phyloP scores from a whole-genome alignment of 441 rosid genomes.

The Erodium moschatum region DNA sequence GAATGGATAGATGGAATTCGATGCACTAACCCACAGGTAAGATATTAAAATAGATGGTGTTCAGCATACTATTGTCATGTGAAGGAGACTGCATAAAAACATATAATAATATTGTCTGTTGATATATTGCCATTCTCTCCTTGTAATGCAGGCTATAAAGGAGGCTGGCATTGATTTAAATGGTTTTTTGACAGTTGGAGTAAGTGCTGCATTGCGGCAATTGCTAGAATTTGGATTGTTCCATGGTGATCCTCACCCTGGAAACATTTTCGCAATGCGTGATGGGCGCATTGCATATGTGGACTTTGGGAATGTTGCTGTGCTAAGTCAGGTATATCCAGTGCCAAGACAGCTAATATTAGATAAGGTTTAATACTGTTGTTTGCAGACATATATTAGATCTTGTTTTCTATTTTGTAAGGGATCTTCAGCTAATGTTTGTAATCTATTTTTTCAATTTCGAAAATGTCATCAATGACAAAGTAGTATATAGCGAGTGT shows the following conservation, averaged over 20 bases:
- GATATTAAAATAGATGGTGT: slow-evolving; percentile 14
- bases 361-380: not conserved
- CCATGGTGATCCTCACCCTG: slow-evolving; percentile 99
- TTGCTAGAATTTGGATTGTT: slow-evolving; percentile 83
- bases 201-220: slow-evolving; percentile 89
- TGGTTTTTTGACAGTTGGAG: slow-evolving; percentile 88
- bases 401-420: no score
- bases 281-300: slow-evolving; percentile 97
- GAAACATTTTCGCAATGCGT: slow-evolving; percentile 89
- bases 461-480: no score
- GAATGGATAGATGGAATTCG: slow-evolving; percentile 98
- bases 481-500: no score
- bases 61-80: slow-evolving; percentile 9
- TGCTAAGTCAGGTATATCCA: slow-evolving; percentile 71
- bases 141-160: slow-evolving; percentile 60
- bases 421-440: not conserved
- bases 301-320: slow-evolving; percentile 97
- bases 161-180: slow-evolving; percentile 74
- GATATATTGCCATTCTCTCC: slow-evolving; percentile 9
- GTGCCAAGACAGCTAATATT: slow-evolving; percentile 6
- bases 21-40: slow-evolving; percentile 91
- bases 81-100: slow-evolving; percentile 5
- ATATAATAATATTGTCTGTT: not conserved
- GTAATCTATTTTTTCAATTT: no score
- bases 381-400: no score